A percentile compares a stretch with the other conserved stretches of the same genome.
These are phyloP conservation scores for Xerocomus potaroensis DNA, from an alignment of 768 basidiomycete genomes.

Conservation along the genomic window DNA sequence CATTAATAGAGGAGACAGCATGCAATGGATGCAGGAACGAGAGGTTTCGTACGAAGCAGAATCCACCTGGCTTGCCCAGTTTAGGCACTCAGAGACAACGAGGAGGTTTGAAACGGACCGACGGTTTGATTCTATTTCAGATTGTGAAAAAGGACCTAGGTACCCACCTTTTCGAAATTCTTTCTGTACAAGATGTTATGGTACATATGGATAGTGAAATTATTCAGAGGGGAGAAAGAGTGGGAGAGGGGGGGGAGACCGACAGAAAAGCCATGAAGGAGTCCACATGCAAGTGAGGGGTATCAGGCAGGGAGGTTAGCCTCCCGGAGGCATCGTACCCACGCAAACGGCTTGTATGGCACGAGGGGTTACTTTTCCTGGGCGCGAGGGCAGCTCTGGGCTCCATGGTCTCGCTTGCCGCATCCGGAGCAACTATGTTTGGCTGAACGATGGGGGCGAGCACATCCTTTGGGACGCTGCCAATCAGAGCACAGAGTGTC, in stretches of 20 bases:
- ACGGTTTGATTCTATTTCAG: constrained; percentile 1
- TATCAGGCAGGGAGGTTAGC: neutral
- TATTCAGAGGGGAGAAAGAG: neutral
- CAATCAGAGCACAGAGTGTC: neutral
- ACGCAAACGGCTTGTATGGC: neutral
- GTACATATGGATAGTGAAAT: neutral
- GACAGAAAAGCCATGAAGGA: neutral
- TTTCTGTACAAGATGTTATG: neutral
- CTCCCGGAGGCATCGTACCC: fast-evolving
- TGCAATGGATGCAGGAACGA: constrained; percentile 9
- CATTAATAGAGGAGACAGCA: constrained; percentile 33
- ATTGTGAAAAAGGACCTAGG: constrained; percentile 6
- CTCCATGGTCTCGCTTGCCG: neutral
- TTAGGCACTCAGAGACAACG: constrained; percentile 31
- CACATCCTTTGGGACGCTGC: neutral
- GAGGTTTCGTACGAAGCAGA: constrained; percentile 28
- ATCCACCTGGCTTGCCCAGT: constrained; percentile 16
- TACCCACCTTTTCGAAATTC: neutral
- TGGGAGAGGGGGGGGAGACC: neutral
- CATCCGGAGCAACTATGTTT: neutral
- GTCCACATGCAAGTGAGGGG: neutral
- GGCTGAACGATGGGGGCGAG: neutral
- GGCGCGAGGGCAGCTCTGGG: neutral
- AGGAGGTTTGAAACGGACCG: constrained; percentile 30
- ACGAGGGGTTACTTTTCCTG: neutral